These are phyloP conservation scores for Leccinum incarnatum DNA, from an alignment of 768 basidiomycete genomes.

Conservation along the genomic window DNA sequence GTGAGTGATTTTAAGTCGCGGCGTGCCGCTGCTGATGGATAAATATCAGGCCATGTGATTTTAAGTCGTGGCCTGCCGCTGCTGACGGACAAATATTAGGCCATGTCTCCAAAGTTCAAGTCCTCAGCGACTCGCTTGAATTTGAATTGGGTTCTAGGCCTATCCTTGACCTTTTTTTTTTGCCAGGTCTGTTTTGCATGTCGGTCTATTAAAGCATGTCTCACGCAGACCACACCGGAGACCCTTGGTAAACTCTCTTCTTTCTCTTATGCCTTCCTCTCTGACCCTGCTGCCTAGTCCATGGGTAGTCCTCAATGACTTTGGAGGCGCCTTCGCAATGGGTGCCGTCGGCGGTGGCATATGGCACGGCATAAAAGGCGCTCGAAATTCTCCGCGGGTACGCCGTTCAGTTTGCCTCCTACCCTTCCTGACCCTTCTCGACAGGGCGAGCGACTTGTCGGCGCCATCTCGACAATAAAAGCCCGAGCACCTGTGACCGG, in stretches of 20 bases:
- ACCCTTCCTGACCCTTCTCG: background rate
- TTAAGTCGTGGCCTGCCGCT: too few species aligned
- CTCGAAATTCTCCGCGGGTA: slow-evolving; percentile 92
- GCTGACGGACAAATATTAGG: too few species aligned
- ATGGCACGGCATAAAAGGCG: slow-evolving; percentile 99
- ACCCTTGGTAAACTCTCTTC: slow-evolving; percentile 64
- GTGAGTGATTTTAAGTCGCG: too few species aligned
- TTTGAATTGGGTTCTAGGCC: too few species aligned
- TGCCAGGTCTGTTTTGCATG: background rate
- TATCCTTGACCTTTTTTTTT: too few species aligned
- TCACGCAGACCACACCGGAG: slow-evolving; percentile 89
- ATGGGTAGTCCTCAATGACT: slow-evolving; percentile 98
- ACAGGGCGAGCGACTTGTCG: slow-evolving; percentile 91
- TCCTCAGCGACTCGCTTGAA: too few species aligned
- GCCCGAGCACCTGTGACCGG: slow-evolving; percentile 97
- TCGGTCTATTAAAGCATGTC: slow-evolving; percentile 50
- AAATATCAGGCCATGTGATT: too few species aligned
- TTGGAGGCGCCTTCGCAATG: slow-evolving; percentile 97
- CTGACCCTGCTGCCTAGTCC: slow-evolving; percentile 54
- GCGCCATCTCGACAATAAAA: slow-evolving; percentile 95
- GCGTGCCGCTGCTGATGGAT: too few species aligned
- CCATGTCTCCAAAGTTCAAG: too few species aligned
- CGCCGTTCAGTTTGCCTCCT: slow-evolving; percentile 23
- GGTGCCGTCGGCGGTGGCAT: slow-evolving; percentile 96
- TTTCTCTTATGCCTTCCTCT: fast-evolving